Conservation (phyloP, 345 rosid species). For the Dimocarpus longan region DNA sequence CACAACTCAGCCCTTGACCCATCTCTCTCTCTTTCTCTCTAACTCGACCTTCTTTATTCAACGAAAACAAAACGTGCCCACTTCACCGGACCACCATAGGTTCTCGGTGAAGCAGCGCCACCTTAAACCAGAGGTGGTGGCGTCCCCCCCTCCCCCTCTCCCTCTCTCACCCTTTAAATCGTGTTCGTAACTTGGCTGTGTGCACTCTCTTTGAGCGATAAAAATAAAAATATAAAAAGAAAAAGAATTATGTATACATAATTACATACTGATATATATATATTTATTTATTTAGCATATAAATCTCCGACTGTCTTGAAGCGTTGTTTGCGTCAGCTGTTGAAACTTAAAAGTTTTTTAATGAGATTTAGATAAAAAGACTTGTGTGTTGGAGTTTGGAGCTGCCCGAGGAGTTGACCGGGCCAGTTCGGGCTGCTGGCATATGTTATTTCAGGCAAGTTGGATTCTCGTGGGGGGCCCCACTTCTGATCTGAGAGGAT, state of each 20-base stretch:
- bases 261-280: too few species aligned
- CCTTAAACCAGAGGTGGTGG: slow-evolving; percentile 37
- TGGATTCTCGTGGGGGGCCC: neutral
- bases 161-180: neutral
- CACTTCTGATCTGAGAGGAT: neutral
- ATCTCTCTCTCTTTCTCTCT: slow-evolving; percentile 31
- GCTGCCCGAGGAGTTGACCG: slow-evolving; percentile 41
- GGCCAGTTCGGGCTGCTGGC: neutral
- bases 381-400: slow-evolving; percentile 38
- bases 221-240: neutral
- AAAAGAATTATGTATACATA: too few species aligned
- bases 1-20: slow-evolving; percentile 97
- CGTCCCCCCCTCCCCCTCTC: neutral
- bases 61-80: neutral
- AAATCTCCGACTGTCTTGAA: too few species aligned
- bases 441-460: slow-evolving; percentile 11
- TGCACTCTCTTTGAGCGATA: neutral
- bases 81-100: slow-evolving; percentile 54
- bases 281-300: too few species aligned
- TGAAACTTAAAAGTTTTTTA: neutral
- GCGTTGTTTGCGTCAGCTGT: too few species aligned
- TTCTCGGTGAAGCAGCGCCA: slow-evolving; percentile 51
- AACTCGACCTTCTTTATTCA: neutral
- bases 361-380: slow-evolving; percentile 7
- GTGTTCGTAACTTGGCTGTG: neutral